Percentiles rank a stretch among this genome's conserved stretches.
phyloP scores from a whole-genome alignment of 352 stramenopile species.

The Phytophthora pseudosyringae region DNA sequence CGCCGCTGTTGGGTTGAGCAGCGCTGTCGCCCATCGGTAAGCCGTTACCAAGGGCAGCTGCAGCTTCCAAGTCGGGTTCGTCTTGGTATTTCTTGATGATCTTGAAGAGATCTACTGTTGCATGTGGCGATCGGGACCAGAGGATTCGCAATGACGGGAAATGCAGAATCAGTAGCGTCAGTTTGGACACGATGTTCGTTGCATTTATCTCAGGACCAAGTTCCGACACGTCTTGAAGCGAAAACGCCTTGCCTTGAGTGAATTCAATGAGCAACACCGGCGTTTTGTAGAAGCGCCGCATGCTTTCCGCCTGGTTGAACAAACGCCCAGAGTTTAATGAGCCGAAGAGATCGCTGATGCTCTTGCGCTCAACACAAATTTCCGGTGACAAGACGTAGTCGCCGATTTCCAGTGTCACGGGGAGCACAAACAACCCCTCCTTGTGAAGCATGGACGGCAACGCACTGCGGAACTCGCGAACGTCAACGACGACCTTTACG shows the following conservation, averaged over 20 bases:
- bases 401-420: constrained; percentile 96
- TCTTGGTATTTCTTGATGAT: constrained; percentile 86
- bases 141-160: constrained; percentile 96
- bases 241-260: constrained; percentile 84
- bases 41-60: constrained; percentile 68
- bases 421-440: constrained; percentile 92
- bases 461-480: constrained; percentile 96
- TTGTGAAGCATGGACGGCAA: constrained; percentile 98
- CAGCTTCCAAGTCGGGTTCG: constrained; percentile 80
- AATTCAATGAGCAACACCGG: constrained; percentile 98
- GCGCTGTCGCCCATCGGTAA: constrained; percentile 28
- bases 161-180: constrained; percentile 94
- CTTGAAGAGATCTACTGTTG: constrained; percentile 89
- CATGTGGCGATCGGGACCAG: constrained; percentile 94
- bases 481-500: constrained; percentile 93
- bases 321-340: constrained; percentile 96
- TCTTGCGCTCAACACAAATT: constrained; percentile 98
- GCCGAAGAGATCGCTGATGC: constrained; percentile 95
- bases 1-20: constrained; percentile 24
- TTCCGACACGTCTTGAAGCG: constrained; percentile 90
- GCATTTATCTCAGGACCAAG: constrained; percentile 93
- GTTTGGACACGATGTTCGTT: constrained; percentile 95
- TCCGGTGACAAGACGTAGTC: constrained; percentile 98
- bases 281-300: constrained; percentile 84
- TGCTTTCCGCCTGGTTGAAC: constrained; percentile 94